Percentiles rank a stretch among this genome's conserved stretches.
Conservation (phyloP, 2,329 filamentous ascomycete genomes). For the Grosmannia penicillata region DNA sequence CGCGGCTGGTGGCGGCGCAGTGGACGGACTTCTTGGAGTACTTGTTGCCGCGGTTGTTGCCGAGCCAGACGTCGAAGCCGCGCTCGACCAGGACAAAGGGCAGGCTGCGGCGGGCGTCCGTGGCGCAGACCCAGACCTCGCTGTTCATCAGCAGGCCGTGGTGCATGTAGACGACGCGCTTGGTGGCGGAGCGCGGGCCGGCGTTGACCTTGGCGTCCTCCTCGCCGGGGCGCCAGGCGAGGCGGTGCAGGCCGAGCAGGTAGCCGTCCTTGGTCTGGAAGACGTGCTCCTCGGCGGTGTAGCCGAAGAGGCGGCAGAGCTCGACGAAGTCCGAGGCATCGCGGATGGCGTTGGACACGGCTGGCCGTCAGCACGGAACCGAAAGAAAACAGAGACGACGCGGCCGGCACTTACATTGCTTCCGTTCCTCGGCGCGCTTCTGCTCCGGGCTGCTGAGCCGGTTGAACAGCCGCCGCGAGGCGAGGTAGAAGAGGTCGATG, state of each 20-base stretch:
- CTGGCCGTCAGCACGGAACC: conserved; percentile 26
- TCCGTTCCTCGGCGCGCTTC: conserved; percentile 51
- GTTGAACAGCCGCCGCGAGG: conserved; percentile 74
- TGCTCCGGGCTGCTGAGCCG: conserved; percentile 55
- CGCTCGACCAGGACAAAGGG: conserved; percentile 80
- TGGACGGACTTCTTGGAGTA: conserved; percentile 91
- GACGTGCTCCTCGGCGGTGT: conserved; percentile 90
- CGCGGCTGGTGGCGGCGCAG: conserved; percentile 54
- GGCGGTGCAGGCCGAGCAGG: conserved; percentile 72
- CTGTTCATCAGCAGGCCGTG: conserved; percentile 98
- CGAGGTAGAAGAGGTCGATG: conserved; percentile 67
- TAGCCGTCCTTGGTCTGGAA: conserved; percentile 92
- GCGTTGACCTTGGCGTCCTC: conserved; percentile 65
- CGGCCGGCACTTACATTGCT: conserved; percentile 40
- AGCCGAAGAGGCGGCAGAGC: conserved; percentile 81
- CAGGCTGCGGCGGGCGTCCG: conserved; percentile 70
- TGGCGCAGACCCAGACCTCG: conserved; percentile 93
- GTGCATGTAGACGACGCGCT: conserved; percentile 85
- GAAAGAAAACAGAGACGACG: conserved; percentile 16
- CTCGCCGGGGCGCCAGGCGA: conserved; percentile 72
- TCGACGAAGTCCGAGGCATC: conserved; percentile 87
- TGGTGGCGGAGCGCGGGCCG: conserved; percentile 51
- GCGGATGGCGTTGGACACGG: conserved; percentile 61
- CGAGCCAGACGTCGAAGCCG: conserved; percentile 95
- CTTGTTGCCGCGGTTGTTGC: conserved; percentile 97